Conservation (phyloP, 2,329 filamentous ascomycete genomes). For the Arthrobotrys entomopaga region DNA sequence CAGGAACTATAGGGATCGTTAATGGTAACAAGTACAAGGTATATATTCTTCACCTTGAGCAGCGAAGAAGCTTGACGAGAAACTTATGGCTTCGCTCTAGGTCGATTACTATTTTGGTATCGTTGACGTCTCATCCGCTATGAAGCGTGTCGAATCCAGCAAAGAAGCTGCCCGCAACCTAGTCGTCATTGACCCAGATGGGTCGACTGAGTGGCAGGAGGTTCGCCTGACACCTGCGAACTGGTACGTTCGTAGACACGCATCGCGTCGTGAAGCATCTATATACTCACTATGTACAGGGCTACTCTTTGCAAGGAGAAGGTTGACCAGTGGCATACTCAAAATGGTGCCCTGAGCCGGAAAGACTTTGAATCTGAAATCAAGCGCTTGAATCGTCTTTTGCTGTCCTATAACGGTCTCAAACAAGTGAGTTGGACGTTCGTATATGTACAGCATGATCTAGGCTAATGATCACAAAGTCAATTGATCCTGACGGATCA, state of each 20-base stretch:
- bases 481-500: slow-evolving; percentile 10
- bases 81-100: background rate
- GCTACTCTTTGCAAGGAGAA: slow-evolving; percentile 14
- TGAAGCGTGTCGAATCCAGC: slow-evolving; percentile 32
- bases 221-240: slow-evolving; percentile 18
- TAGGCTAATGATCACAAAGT: slow-evolving; percentile 6
- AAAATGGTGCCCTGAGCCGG: slow-evolving; percentile 8
- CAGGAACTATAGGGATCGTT: slow-evolving; percentile 19
- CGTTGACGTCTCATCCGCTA: slow-evolving; percentile 34
- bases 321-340: slow-evolving; percentile 11
- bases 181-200: slow-evolving; percentile 20
- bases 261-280: slow-evolving; percentile 8
- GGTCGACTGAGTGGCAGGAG: slow-evolving; percentile 27
- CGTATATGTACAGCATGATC: slow-evolving; percentile 9
- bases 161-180: slow-evolving; percentile 20
- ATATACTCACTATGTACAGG: slow-evolving; percentile 9
- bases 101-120: slow-evolving; percentile 12
- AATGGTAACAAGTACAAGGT: slow-evolving; percentile 33
- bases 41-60: background rate
- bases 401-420: slow-evolving; percentile 14
- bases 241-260: slow-evolving; percentile 19
- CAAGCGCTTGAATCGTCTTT: slow-evolving; percentile 10
- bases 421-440: slow-evolving; percentile 11
- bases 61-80: slow-evolving; percentile 14
- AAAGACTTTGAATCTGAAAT: slow-evolving; percentile 16